Evolutionary conservation across 129 eudicot species (phyloP).

Genomic region (Tagetes patula): DNA sequence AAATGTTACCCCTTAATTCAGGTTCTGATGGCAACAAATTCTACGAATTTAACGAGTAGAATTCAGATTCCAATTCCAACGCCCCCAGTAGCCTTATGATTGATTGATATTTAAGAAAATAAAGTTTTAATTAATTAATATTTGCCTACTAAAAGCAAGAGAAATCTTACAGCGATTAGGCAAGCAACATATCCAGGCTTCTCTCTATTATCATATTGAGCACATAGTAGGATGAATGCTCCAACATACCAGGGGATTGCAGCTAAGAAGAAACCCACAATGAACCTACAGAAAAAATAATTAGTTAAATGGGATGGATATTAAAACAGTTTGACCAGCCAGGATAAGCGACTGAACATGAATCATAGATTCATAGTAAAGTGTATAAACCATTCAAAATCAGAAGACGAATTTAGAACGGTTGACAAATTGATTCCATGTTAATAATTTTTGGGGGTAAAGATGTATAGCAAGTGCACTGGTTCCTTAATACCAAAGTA

Average conservation of each 20-base stretch:
- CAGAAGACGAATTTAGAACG: neutral
- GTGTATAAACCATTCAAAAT: neutral
- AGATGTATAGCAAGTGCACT: neutral
- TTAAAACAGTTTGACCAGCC: neutral
- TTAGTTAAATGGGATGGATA: neutral
- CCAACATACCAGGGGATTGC: constrained; percentile 90
- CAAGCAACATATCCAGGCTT: constrained; percentile 90
- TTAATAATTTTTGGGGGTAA: neutral
- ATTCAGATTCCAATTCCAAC: neutral
- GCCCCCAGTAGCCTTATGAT: neutral
- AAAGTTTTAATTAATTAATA: neutral
- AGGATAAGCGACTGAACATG: constrained; percentile 3
- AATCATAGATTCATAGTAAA: neutral
- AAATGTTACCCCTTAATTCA: neutral
- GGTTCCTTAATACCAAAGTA: neutral
- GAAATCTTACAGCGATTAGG: constrained; percentile 74
- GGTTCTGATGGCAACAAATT: neutral
- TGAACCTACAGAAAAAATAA: constrained; percentile 58
- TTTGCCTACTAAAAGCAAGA: constrained; percentile 6
- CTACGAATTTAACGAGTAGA: neutral
- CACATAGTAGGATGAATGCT: constrained; percentile 65
- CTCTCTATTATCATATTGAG: constrained; percentile 71
- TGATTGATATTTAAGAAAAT: neutral
- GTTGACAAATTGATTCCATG: neutral
- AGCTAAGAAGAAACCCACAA: constrained; percentile 79